These are phyloP conservation scores for Orbilia quercus DNA, from an alignment of 2,329 filamentous ascomycete genomes.

Conservation along the genomic window DNA sequence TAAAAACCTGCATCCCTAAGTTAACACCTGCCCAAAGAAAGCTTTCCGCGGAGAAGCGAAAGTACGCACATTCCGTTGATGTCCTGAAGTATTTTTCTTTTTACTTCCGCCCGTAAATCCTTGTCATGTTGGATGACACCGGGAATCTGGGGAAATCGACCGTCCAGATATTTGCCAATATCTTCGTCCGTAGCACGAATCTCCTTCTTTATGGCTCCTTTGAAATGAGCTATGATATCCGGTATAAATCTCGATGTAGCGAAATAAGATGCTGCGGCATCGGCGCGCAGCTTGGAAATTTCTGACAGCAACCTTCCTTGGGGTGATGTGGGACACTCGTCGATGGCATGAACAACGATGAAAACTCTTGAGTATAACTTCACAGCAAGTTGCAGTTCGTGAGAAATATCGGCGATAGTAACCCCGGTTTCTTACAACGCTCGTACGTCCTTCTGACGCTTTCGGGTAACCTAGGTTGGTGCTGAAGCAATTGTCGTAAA, in stretches of 20 bases:
- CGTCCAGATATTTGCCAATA: background rate
- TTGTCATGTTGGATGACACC: background rate
- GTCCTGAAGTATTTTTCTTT: background rate
- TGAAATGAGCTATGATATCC: background rate
- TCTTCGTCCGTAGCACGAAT: constrained; percentile 2
- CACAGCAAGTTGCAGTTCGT: background rate
- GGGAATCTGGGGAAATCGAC: background rate
- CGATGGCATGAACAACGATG: constrained; percentile 38
- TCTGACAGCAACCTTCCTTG: constrained; percentile 56
- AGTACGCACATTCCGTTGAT: constrained; percentile 3
- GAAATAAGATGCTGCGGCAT: constrained; percentile 59
- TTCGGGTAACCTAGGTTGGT: constrained; percentile 58
- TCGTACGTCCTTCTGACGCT: constrained; percentile 61
- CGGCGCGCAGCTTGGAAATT: constrained; percentile 59
- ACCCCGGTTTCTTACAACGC: constrained; percentile 35
- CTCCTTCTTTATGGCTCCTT: background rate
- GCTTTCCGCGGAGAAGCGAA: background rate
- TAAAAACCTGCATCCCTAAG: constrained; percentile 60
- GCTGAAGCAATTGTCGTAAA: constrained; percentile 63
- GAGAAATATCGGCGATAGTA: background rate
- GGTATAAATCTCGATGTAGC: constrained; percentile 60
- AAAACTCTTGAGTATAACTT: constrained; percentile 28
- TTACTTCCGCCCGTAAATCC: background rate
- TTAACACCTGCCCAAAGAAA: background rate
- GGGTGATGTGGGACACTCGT: constrained; percentile 30